Conservation (phyloP, 148 eudicot species). For the Fallopia convolvulus region DNA sequence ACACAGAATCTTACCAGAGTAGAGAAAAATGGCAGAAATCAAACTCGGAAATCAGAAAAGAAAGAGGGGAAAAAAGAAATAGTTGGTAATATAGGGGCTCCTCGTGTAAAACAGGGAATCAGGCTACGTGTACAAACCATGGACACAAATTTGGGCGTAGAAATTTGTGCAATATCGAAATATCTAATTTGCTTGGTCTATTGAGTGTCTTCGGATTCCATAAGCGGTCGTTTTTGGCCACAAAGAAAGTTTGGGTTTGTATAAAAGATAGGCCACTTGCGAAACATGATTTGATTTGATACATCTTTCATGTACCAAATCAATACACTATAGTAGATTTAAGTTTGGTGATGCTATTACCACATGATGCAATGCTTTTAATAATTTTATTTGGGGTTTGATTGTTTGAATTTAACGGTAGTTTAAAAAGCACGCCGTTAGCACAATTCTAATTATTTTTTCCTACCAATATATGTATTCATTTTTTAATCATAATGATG, state of each 20-base stretch:
- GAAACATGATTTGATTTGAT: background rate
- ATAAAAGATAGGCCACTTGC: background rate
- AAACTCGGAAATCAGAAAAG: background rate
- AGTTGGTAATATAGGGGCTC: background rate
- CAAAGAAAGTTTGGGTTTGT: background rate
- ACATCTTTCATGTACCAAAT: background rate
- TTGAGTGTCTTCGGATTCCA: background rate
- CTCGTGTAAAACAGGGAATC: background rate
- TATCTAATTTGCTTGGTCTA: conserved; percentile 3
- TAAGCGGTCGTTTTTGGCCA: background rate
- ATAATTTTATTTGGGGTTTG: no score
- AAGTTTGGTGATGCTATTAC: no score
- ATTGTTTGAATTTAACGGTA: no score
- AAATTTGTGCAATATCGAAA: conserved; percentile 3
- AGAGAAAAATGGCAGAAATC: background rate
- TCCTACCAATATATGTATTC: no score
- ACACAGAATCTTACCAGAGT: background rate
- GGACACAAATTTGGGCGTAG: background rate
- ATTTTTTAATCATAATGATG: no score
- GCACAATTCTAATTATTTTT: no score
- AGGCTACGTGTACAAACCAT: background rate
- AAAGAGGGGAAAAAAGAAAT: background rate
- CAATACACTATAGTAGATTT: background rate
- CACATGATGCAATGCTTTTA: no score
- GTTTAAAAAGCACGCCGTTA: no score